Base-by-base conservation (phyloP, 2,329 filamentous ascomycete species). In the Claviceps digitariae region DNA sequence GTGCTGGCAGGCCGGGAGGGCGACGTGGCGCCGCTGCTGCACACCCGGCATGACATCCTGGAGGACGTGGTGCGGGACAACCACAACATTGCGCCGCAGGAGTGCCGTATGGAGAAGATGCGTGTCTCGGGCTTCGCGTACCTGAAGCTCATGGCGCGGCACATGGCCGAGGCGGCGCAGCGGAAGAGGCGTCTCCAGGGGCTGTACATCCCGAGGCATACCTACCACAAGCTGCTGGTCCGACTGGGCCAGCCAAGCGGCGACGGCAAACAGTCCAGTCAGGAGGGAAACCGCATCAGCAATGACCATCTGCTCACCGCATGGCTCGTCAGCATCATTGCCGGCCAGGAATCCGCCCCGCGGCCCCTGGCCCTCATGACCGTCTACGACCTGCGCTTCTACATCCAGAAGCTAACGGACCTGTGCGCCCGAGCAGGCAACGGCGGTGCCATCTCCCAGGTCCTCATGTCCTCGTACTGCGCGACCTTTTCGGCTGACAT, bases 281-380 rank as follows among this genome's bases (percentile, higher is more conserved):
- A 20, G n/a, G 36, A 34, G 20, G 1, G 17, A 21, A 44, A 36
- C 3, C 75, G 73, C 52, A 44, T 76, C 29, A 75, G 70, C 55
- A 72, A 75, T n/a, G 67, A 69, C 21, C 73, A 77, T 51, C 61
- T 76, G 1, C 58, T 77, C 2, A 60, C 63, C 1, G 71, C 70
- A 0, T 77, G 73, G 71, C 60, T 64, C 51, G 60, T 66, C 5
- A 58, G 56, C 8, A 52, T 59, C 17, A 54, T 66, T 13, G 57
- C 58, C 13, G 47, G 52, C 15, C 56, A 59, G 20, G 55, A 60
- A 43, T 54, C 59, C 20, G 48, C 50, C n/a, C 53, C 55, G 13
- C 55, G 58, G 4, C 58, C 63, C 1, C 56, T 68, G 4, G 61
- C 59, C 3, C 56, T 64, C 6, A 46, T 65, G 31, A 54, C 52